Percentiles rank a stretch among this genome's conserved stretches.
Evolutionary conservation across 257 asterid species (phyloP).

Genomic region (Apocynum venetum): DNA sequence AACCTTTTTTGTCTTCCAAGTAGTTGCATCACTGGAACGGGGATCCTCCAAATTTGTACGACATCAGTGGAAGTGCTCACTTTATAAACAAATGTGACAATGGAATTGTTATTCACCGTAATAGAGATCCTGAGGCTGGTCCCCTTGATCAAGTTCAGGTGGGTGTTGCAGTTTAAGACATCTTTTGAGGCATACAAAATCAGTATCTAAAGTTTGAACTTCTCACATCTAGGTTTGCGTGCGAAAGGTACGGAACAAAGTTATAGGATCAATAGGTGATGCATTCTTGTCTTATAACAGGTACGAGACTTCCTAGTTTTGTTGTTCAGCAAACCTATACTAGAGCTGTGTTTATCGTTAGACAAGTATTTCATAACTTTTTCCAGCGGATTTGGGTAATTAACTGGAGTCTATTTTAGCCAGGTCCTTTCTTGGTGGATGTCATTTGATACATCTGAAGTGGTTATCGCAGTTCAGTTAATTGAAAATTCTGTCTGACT

Average conservation of each 20-base stretch:
- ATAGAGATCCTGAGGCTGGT: constrained; percentile 80
- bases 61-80: constrained; percentile 98
- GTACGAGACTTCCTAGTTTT: constrained; percentile 28
- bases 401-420: neutral
- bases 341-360: neutral
- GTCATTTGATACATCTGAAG: neutral
- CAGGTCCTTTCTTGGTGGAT: neutral
- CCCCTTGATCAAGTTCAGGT: constrained; percentile 88
- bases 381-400: neutral
- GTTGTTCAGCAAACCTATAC: neutral
- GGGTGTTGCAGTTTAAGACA: constrained; percentile 16
- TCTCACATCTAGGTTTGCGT: constrained; percentile 63
- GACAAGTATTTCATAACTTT: neutral
- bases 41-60: constrained; percentile 80
- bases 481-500: too few relatives aligned
- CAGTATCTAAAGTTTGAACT: constrained; percentile 5
- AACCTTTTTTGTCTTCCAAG: constrained; percentile 18
- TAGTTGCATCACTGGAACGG: constrained; percentile 90
- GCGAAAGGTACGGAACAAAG: constrained; percentile 93
- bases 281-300: constrained; percentile 73
- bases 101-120: constrained; percentile 91
- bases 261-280: constrained; percentile 85
- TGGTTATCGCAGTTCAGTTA: too few relatives aligned
- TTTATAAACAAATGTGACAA: constrained; percentile 96
- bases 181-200: neutral